A percentile compares a stretch with the other conserved stretches of the same genome.
Evolutionary conservation across 768 basidiomycete species (phyloP).

Genomic region (Epithele typhae): DNA sequence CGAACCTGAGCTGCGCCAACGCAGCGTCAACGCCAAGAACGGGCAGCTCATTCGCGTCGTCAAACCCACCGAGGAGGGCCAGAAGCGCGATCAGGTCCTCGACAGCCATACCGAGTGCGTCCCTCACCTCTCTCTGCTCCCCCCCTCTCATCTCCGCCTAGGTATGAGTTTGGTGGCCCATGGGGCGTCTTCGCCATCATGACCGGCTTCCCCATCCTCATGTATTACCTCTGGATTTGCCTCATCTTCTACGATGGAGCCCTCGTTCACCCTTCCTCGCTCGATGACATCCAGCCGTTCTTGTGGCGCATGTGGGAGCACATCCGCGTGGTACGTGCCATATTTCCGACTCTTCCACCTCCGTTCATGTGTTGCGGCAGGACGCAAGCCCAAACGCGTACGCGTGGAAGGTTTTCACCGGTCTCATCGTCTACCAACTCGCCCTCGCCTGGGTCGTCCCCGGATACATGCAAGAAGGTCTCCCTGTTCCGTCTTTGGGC

Average conservation of each 20-base stretch:
- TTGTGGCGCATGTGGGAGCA: conserved; percentile 82
- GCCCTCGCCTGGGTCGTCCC: conserved; percentile 88
- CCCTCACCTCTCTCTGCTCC: neutral
- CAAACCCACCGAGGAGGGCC: conserved; percentile 62
- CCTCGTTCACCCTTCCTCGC: conserved; percentile 62
- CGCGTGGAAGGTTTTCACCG: conserved; percentile 87
- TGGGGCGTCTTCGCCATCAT: conserved; percentile 90
- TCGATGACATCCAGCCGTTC: conserved; percentile 74
- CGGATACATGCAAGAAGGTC: conserved; percentile 90
- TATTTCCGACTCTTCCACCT: neutral
- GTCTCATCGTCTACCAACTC: conserved; percentile 85
- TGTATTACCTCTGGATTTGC: conserved; percentile 99
- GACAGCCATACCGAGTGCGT: conserved; percentile 40
- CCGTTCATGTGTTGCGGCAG: conserved; percentile 36
- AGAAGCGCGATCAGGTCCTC: conserved; percentile 65
- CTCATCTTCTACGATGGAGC: conserved; percentile 93
- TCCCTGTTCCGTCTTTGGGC: conserved; percentile 90
- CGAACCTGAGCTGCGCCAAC: conserved; percentile 12
- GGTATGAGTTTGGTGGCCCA: conserved; percentile 97
- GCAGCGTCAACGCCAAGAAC: conserved; percentile 5
- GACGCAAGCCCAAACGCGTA: conserved; percentile 88
- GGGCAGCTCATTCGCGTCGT: conserved; percentile 20
- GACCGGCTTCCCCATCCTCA: conserved; percentile 87
- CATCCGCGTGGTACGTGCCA: conserved; percentile 58
- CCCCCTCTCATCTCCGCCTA: conserved; percentile 25